Evolutionary conservation across 1,284 basidiomycete species (phyloP).

Genomic region (Ustilago bromivora): DNA sequence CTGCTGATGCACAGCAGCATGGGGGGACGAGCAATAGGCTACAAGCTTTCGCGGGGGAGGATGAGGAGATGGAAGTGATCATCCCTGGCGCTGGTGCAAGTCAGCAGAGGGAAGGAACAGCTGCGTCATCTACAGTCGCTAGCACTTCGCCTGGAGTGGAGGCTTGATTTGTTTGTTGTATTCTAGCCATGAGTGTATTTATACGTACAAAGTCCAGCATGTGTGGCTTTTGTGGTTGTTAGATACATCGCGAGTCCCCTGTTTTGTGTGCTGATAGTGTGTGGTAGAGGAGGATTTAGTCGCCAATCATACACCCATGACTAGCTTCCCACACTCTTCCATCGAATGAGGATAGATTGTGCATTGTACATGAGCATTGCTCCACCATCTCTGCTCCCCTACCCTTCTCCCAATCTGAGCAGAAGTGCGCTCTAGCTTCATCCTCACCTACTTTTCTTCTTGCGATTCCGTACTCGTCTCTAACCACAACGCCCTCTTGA

Average conservation of each 20-base stretch:
- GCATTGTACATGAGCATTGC: neutral
- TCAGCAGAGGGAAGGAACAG: neutral
- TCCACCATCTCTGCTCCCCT: neutral
- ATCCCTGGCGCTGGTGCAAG: constrained; percentile 14
- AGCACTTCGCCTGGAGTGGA: neutral
- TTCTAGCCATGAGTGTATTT: no score
- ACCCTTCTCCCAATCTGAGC: neutral
- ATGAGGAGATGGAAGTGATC: constrained; percentile 34
- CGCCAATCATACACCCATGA: neutral
- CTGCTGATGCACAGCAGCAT: neutral
- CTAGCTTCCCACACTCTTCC: neutral
- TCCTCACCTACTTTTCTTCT: neutral
- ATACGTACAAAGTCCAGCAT: no score
- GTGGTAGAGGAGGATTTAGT: neutral
- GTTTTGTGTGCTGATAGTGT: neutral
- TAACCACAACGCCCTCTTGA: neutral
- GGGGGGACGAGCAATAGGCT: constrained; percentile 18
- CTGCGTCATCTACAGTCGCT: neutral
- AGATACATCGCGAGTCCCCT: no score
- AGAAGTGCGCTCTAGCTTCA: neutral
- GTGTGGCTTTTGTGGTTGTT: no score
- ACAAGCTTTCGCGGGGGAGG: constrained; percentile 17
- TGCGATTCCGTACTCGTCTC: neutral
- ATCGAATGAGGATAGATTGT: neutral
- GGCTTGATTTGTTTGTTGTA: no score